Base-by-base conservation (phyloP, 257 asterid genomes). In the Penstemon eatonii region DNA sequence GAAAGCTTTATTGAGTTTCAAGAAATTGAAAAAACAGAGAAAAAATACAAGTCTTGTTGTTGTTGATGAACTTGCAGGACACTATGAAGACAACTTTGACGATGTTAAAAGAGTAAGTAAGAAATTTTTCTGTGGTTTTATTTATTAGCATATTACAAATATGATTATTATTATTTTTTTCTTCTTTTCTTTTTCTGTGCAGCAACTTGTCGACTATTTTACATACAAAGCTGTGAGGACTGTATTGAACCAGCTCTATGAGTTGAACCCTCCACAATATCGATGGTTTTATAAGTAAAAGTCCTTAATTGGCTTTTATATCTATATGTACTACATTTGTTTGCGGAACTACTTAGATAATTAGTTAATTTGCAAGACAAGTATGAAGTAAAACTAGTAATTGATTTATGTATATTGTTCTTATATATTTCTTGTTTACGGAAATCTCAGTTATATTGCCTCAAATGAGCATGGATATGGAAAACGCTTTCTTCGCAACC, bases 151-250 rank as follows among this genome's bases (percentile, higher is more conserved):
- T 46, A 6, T 7, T 46, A 7, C 1, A 46, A 46, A 4, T 46
- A 5, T 46, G 3, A 2, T 0, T n/a, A n/a, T n/a, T n/a, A n/a
- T n/a, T n/a, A n/a, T n/a, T 0, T 6, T 46, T 3, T 6, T 46
- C 7, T 46, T 25, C 9, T 36, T 39, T 71, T 56, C 8, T 57
- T 53, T 11, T 4, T 45, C 6, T 7, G 46, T 79, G 88, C 92
- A 92, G 98, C 85, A 84, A 81, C 75, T 83, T 60, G 64, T 87
- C 5, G 85, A 87, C 79, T 92, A 79, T 71, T 89, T 92, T 86
- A 92, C 98, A 0, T 87, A 84, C 74, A 92, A 92, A 78, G 98
- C 98, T 9, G 96, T 89, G 66, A 89, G 96, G 85, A 92, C 98
- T 7, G 94, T 92, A 36, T 42, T 92, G 75, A 75, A 84, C 85